A percentile compares a stretch with the other conserved stretches of the same genome.
These are phyloP conservation scores for Fusarium proliferatum DNA, from an alignment of 2,329 filamentous ascomycete species.

Conservation along the genomic window DNA sequence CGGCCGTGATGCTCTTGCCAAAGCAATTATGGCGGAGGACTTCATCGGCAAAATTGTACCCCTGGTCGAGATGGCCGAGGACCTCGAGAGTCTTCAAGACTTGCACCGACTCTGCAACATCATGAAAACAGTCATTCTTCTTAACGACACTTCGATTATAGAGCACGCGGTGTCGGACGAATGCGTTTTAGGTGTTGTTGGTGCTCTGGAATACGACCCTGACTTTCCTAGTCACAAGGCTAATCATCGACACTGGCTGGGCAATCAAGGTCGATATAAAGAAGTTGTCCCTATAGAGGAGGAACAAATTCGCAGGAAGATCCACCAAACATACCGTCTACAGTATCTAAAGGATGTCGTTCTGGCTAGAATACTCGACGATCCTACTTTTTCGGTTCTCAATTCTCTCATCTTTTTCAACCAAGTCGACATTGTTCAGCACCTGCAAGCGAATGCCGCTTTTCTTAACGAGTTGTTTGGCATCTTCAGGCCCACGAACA, in stretches of 20 bases:
- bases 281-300: conserved; percentile 96
- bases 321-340: conserved; percentile 94
- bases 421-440: conserved; percentile 96
- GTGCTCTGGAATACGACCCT: conserved; percentile 96
- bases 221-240: conserved; percentile 98
- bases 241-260: conserved; percentile 93
- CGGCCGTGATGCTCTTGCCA: conserved; percentile 87
- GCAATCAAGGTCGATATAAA: conserved; percentile 90
- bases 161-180: conserved; percentile 93
- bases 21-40: conserved; percentile 85
- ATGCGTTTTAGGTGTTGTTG: conserved; percentile 90
- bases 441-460: conserved; percentile 82
- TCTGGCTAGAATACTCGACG: conserved; percentile 92
- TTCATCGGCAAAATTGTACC: conserved; percentile 90
- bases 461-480: conserved; percentile 89
- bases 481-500: conserved; percentile 77
- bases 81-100: conserved; percentile 86
- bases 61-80: conserved; percentile 88
- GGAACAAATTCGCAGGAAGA: conserved; percentile 83
- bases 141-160: conserved; percentile 95
- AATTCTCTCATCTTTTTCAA: conserved; percentile 99
- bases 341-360: conserved; percentile 99
- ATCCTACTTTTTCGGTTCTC: conserved; percentile 96
- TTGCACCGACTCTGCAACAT: conserved; percentile 95
- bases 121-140: conserved; percentile 93